Conservation (phyloP, 2,329 filamentous ascomycete genomes). For the Amauroascus niger region DNA sequence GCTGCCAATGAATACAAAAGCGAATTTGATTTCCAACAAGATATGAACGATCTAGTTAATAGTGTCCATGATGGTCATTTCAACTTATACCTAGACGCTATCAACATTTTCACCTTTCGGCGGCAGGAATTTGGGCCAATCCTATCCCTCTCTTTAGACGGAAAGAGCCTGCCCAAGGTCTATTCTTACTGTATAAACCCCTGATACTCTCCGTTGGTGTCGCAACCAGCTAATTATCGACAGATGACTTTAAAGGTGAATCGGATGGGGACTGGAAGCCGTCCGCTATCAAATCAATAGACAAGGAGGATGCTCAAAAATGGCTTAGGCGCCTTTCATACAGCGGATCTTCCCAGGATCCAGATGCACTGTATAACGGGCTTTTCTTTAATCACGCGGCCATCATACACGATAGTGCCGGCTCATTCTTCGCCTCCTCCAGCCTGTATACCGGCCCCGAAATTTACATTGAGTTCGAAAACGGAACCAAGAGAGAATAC, state of each 20-base stretch:
- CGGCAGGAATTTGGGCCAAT: constrained; percentile 47
- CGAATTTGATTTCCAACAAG: constrained; percentile 48
- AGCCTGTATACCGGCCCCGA: constrained; percentile 22
- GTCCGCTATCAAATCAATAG: constrained; percentile 25
- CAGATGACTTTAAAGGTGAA: constrained; percentile 15
- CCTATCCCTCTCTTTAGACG: constrained; percentile 53
- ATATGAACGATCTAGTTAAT: constrained; percentile 46
- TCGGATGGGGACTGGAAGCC: constrained; percentile 17
- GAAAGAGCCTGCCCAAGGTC: constrained; percentile 48
- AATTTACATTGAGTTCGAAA: constrained; percentile 26
- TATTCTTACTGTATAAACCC: constrained; percentile 30
- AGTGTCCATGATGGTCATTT: constrained; percentile 55
- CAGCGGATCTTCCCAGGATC: constrained; percentile 20
- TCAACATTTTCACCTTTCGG: constrained; percentile 39
- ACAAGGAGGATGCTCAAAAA: constrained; percentile 24
- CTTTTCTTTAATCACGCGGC: constrained; percentile 22
- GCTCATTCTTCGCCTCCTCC: constrained; percentile 12
- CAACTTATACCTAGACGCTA: constrained; percentile 18
- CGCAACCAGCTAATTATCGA: constrained; percentile 7
- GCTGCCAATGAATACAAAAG: constrained; percentile 37
- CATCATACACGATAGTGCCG: not conserved
- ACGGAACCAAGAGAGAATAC: constrained; percentile 24
- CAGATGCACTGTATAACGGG: constrained; percentile 28
- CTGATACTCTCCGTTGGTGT: not conserved
- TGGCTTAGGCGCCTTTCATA: constrained; percentile 22